These are phyloP conservation scores for Neurospora sp. DNA, from an alignment of 495 filamentous ascomycete genomes.

Conservation along the genomic window DNA sequence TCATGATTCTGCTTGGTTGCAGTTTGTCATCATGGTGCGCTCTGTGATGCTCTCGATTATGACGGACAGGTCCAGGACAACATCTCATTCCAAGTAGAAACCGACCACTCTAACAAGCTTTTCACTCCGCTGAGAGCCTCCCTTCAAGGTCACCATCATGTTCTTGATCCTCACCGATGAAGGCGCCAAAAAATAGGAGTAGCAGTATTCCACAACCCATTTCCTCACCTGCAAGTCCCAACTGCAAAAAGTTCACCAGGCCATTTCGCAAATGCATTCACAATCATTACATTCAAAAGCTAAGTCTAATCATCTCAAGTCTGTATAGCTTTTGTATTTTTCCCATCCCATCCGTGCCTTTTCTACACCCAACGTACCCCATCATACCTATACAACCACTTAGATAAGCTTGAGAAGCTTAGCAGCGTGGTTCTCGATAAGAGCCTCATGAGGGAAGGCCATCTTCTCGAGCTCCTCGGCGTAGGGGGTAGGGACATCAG, in stretches of 20 bases:
- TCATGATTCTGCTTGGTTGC: not conserved
- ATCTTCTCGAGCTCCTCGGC: slow-evolving; percentile 80
- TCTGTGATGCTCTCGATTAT: not conserved
- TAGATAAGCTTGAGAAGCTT: slow-evolving; percentile 69
- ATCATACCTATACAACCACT: slow-evolving; percentile 7
- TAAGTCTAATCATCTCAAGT: not conserved
- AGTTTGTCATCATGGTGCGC: not conserved
- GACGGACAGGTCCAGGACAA: not conserved
- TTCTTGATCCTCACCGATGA: not conserved
- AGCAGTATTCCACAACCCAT: not conserved
- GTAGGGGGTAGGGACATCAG: slow-evolving; percentile 93
- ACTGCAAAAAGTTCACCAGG: not conserved
- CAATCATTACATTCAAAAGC: not conserved
- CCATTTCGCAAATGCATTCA: not conserved
- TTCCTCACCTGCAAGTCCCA: not conserved
- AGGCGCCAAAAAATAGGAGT: not conserved
- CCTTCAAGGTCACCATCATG: not conserved
- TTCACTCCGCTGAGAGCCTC: not conserved
- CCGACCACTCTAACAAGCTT: not conserved
- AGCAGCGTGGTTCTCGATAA: slow-evolving; percentile 72
- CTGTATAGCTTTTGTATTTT: not conserved
- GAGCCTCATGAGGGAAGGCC: slow-evolving; percentile 77
- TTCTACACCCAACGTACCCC: not conserved
- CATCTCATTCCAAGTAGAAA: not conserved
- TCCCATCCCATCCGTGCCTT: not conserved